Base-by-base conservation (phyloP, 345 rosid genomes). In the Melaleuca quinquenervia region DNA sequence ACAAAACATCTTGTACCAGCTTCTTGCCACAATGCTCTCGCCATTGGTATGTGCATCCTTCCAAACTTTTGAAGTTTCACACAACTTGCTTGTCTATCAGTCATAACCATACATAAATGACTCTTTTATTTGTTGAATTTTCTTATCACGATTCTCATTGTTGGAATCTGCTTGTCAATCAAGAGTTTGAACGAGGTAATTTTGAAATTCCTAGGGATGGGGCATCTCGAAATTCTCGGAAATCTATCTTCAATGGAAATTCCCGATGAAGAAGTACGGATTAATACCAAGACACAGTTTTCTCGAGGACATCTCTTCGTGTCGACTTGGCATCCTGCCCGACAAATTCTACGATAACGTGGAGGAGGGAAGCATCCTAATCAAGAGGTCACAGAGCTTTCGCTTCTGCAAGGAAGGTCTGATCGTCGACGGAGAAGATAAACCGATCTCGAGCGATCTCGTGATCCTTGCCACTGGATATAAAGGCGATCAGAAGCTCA, bases 401-500 rank as follows among this genome's bases (percentile, higher is more conserved):
- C 87, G 85, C 62, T 90, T 89, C 86, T 83, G 84, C 50, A 44
- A 27, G 50, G 83, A 89, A 11, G 90, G 92, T 7, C 41, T 89
- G 50, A 44, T 84, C 21, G 50, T 87, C 0, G 87, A 85, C 2
- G 87, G 70, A 76, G 89, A 86, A 5, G 84, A 62, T 27, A 26
- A 76, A 53, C 86, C 89, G n/a, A 49, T 90, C 50, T 36, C 84
- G 7, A 84, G 89, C 11, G 88, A 90, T 76, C 1, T 90, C 12
- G 89, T 88, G 50, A 86, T 90, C 53, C 83, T 87, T 32, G 92
- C 87, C 51, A 89, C 92, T 1, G 90, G 92, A 52, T 90, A 85
- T 88, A 87, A 50, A 20, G 88, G 90, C 8, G 87, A 89, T 56
- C 41, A 82, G 51, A 90, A 87, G 89, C 86, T 90, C 54, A 86